Conservation (phyloP, 345 rosid genomes). For the Cardiospermum halicacabum region DNA sequence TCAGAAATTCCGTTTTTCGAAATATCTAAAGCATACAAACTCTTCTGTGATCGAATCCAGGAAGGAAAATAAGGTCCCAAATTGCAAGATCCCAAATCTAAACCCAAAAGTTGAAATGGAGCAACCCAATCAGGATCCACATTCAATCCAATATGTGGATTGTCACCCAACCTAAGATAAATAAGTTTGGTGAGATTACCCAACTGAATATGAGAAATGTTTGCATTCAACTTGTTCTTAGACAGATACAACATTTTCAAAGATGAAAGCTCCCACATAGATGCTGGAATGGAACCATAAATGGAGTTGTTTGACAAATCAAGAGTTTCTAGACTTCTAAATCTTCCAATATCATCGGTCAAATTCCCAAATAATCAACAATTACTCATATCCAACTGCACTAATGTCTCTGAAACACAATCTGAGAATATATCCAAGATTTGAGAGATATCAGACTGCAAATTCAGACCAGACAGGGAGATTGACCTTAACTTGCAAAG, state of each 20-base stretch:
- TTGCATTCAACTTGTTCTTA: background rate
- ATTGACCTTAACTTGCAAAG: constrained; percentile 15
- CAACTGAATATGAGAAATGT: background rate
- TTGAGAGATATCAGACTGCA: background rate
- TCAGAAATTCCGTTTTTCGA: constrained; percentile 24
- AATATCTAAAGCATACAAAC: constrained; percentile 16
- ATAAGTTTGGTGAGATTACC: constrained; percentile 11
- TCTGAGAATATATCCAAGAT: background rate
- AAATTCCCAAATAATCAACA: background rate
- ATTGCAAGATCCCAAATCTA: constrained; percentile 18
- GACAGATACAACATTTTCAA: background rate
- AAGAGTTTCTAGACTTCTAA: background rate
- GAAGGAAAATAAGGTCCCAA: constrained; percentile 27
- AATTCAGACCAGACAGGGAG: too few species aligned
- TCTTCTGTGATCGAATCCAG: constrained; percentile 23
- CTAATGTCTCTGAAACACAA: background rate
- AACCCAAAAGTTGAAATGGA: constrained; percentile 17
- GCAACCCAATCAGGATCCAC: constrained; percentile 21
- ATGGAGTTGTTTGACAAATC: background rate
- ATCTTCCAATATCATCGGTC: background rate
- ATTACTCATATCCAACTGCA: background rate
- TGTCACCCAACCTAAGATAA: constrained; percentile 11
- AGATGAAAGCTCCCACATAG: background rate
- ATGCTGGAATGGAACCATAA: background rate
- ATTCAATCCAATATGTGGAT: background rate